These are phyloP conservation scores for Knoxia roxburghii DNA, from an alignment of 257 asterid species.

Conservation along the genomic window DNA sequence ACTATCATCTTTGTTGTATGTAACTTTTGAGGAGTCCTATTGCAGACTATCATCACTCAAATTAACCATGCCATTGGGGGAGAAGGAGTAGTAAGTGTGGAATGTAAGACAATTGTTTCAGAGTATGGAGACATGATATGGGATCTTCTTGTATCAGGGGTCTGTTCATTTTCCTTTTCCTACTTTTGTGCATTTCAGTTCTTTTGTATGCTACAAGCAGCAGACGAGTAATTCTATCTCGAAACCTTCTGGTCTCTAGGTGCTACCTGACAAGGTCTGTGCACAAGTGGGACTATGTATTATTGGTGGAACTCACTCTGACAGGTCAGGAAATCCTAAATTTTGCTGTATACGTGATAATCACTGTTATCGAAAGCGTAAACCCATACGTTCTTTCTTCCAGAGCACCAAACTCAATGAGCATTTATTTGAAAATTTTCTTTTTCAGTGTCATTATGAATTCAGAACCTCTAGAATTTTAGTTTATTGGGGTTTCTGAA, in stretches of 20 bases:
- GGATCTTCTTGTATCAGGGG: conserved; percentile 80
- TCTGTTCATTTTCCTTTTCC: conserved; percentile 15
- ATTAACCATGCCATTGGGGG: conserved; percentile 96
- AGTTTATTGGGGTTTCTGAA: background rate
- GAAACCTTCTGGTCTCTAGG: conserved; percentile 36
- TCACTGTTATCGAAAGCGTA: background rate
- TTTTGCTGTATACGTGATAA: background rate
- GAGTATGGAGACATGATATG: conserved; percentile 79
- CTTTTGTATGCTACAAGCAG: background rate
- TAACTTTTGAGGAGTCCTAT: background rate
- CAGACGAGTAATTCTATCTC: background rate
- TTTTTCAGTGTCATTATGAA: too few species aligned
- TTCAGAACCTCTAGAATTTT: background rate
- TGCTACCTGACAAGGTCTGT: conserved; percentile 64
- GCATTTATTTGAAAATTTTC: background rate
- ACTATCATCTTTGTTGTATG: background rate
- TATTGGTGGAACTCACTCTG: conserved; percentile 38
- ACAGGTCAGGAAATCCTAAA: conserved; percentile 38
- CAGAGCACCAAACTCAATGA: background rate
- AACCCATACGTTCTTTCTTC: background rate
- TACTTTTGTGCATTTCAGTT: background rate
- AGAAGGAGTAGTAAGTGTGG: conserved; percentile 75
- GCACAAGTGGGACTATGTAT: conserved; percentile 62
- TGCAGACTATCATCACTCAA: conserved; percentile 72
- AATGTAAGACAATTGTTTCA: conserved; percentile 71